Base-by-base conservation (phyloP, 495 filamentous ascomycete genomes). In the Aspergillus ellipticus region DNA sequence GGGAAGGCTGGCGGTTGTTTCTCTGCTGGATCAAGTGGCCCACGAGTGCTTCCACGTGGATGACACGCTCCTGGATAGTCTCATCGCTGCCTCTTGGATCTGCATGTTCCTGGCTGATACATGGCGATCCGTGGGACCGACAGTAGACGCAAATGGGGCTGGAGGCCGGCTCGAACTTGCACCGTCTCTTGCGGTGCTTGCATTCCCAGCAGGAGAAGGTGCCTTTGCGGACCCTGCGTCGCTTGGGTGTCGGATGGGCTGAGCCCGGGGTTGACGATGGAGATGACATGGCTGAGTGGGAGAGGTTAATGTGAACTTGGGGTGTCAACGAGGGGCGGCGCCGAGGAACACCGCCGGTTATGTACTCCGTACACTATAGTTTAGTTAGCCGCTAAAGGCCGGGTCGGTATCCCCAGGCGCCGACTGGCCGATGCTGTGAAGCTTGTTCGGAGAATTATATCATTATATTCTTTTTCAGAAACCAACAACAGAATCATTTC, bases 41-140 rank as follows among this genome's bases (percentile, higher is more conserved):
- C 6, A 67, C 55, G 17, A 69, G 53, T 2, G 19, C 47, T 55
- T 69, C 65, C 9, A 69, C 60, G 15, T 62, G 43, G 9, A 59
- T 43, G 45, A 69, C 53, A n/a, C 60, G 58, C 21, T 55, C 37
- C 3, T 39, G 17, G 1, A 48, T 47, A 55, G 61, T 13, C 6
- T 50, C 37, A 8, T 49, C 45, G 28, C 45, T 33, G 29, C 35
- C 37, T 17, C 16, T 28, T 29, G 19, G 51, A 1, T 62, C 53
- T 9, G 46, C 9, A 48, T 51, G 56, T 4, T 59, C 55, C 39
- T 70, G 75, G 63, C 58, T 70, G 33, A 49, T 41, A 19, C 43
- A 55, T 11, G 29, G n/a, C 2, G 31, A 42, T 11, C 46, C 46
- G 8, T 24, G 46, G 16, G 31, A 20, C 16, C 24, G 35, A 37